These are phyloP conservation scores for Davidsoniella virescens DNA, from an alignment of 2,329 filamentous ascomycete species.

Conservation along the genomic window DNA sequence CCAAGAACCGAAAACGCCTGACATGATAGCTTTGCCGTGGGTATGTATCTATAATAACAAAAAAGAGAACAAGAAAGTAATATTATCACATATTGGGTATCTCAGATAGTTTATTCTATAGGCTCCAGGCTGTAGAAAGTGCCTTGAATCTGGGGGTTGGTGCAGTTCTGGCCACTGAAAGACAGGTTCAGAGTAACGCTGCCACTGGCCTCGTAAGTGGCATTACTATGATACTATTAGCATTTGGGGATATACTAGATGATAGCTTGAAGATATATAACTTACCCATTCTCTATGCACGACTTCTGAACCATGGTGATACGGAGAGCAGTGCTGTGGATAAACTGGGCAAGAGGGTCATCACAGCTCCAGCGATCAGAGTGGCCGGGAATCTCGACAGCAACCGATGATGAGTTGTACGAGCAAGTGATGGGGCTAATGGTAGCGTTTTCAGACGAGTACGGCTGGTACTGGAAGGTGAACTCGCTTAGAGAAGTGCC, in stretches of 20 bases:
- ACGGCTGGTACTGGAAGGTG: conserved; percentile 22
- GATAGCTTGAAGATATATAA: background rate
- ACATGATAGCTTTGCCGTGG: no score
- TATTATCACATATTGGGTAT: no score
- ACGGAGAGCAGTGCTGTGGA: conserved; percentile 21
- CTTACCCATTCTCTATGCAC: conserved; percentile 25
- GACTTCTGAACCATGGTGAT: conserved; percentile 30
- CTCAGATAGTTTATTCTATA: no score
- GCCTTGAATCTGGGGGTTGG: background rate
- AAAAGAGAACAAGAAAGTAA: no score
- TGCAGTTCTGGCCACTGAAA: conserved; percentile 9
- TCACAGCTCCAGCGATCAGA: conserved; percentile 28
- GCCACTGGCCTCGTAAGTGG: conserved; percentile 14
- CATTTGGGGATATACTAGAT: background rate
- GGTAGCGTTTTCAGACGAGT: conserved; percentile 18
- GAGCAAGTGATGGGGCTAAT: conserved; percentile 26
- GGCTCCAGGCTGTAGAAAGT: conserved; percentile 9
- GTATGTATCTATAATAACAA: no score
- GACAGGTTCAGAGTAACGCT: conserved; percentile 11
- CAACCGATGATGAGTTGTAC: conserved; percentile 26
- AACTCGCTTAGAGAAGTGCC: conserved; percentile 24
- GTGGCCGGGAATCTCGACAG: conserved; percentile 19
- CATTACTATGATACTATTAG: conserved; percentile 4
- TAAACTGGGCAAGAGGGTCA: conserved; percentile 26
- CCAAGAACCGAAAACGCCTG: no score